These are phyloP conservation scores for Nidularia pulvinata DNA, from an alignment of 768 basidiomycete genomes.

Conservation along the genomic window DNA sequence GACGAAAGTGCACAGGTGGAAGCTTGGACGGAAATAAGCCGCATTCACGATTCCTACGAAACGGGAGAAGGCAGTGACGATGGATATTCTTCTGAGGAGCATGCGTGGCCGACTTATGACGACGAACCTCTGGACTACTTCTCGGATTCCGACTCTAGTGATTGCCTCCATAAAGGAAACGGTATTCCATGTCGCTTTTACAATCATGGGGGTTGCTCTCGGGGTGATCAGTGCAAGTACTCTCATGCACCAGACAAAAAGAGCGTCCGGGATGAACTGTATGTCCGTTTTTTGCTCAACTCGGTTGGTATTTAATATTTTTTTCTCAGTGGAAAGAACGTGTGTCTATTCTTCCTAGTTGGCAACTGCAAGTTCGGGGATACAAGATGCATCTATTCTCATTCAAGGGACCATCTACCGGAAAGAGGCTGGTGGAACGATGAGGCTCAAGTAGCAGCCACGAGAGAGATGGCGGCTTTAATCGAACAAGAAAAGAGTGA, in stretches of 20 bases:
- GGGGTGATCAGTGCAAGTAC: constrained; percentile 38
- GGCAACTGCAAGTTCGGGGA: constrained; percentile 31
- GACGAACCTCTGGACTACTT: constrained; percentile 33
- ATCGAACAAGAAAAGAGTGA: too few relatives aligned
- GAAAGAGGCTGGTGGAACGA: constrained; percentile 49
- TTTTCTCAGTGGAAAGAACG: constrained; percentile 44
- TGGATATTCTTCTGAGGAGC: constrained; percentile 13
- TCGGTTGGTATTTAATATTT: too few relatives aligned
- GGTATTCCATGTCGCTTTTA: constrained; percentile 55
- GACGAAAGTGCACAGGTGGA: constrained; percentile 13
- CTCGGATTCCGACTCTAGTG: constrained; percentile 51
- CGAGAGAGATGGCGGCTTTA: not conserved
- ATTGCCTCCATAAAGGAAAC: constrained; percentile 51
- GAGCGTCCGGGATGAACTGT: constrained; percentile 57
- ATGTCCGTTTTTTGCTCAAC: too few relatives aligned
- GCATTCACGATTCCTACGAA: not conserved
- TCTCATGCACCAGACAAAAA: constrained; percentile 56
- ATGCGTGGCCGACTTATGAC: constrained; percentile 26
- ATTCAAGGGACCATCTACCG: constrained; percentile 43
- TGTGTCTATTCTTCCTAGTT: constrained; percentile 34
- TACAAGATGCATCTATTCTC: constrained; percentile 46
- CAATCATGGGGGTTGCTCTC: constrained; percentile 49
- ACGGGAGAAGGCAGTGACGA: constrained; percentile 5
- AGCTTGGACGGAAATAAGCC: constrained; percentile 14
- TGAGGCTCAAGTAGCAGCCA: constrained; percentile 10